Base-by-base conservation (phyloP, 352 stramenopile species). In the Phytophthora syringae region DNA sequence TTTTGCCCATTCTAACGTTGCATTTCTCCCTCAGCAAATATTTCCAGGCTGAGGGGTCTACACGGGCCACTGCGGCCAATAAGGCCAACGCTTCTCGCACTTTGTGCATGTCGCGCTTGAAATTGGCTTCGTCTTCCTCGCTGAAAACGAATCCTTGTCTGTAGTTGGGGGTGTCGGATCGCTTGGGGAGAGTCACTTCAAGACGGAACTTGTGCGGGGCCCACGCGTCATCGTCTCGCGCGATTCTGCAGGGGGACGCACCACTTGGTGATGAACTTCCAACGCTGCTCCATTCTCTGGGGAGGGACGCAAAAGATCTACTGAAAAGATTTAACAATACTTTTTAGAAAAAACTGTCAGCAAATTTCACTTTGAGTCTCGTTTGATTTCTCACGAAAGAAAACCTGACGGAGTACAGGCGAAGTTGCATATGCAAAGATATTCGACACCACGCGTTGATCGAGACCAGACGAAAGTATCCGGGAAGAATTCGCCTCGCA, bases 71-170 rank as follows among this genome's bases (percentile, higher is more conserved):
- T 2, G 68, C 52, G 12, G 45, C 60, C 16, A 80, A 53, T 24
- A 80, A 57, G 39, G 64, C 68, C 3, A 80, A 52, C 10, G 56
- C 64, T 43, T 80, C 72, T 13, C 64, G 60, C 12, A 59, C 51
- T 30, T 55, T 51, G 16, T 32, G 25, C 10, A 56, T 22, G 2
- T 63, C 27, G 16, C 18, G 36, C 15, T 20, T 42, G 16, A 42
- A 42, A 42, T 6, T 21, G 36, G 36, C 36, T 42, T 42, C 36
- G 15, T 24, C 28, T 20, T 43, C 48, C 37, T 43, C 48, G 30
- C 32, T 54, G 20, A 54, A 18, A 22, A 36, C 48, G 30, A 32
- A 54, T 43, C 48, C 18, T 16, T 30, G 48, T 6, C 28, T 18
- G 30, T 54, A 43, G 16, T 28, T 43, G 30, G n/a, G 11, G 47